Conservation (phyloP, 176 grass and related monocot genomes). For the Areca catechu region DNA sequence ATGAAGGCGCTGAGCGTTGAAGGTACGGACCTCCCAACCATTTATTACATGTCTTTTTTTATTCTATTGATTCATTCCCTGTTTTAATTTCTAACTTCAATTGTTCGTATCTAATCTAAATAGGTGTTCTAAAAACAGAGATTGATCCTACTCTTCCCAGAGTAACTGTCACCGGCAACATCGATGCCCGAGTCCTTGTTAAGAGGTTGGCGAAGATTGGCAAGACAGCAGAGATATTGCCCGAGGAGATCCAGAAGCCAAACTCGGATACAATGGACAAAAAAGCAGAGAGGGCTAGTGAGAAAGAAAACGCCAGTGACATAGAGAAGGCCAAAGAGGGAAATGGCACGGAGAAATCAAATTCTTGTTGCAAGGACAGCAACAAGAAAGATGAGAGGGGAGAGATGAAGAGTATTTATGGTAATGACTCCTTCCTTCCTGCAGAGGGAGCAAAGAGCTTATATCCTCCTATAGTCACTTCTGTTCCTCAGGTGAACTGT, state of each 20-base stretch:
- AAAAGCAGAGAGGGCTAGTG: slow-evolving; percentile 20
- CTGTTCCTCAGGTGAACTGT: slow-evolving; percentile 3
- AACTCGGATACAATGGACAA: not conserved
- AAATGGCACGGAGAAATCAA: not conserved
- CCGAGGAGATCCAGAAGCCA: slow-evolving; percentile 19
- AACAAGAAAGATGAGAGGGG: slow-evolving; percentile 7
- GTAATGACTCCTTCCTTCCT: not conserved
- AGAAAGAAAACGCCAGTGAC: not conserved
- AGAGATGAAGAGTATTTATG: not conserved
- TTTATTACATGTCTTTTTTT: not conserved
- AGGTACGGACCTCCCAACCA: slow-evolving; percentile 18
- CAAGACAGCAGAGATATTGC: slow-evolving; percentile 51
- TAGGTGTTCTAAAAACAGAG: slow-evolving; percentile 74
- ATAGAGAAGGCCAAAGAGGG: slow-evolving; percentile 8
- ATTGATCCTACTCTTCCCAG: slow-evolving; percentile 67
- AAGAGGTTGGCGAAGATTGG: slow-evolving; percentile 64
- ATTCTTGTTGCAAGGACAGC: not conserved
- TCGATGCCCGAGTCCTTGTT: slow-evolving; percentile 48
- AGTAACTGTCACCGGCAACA: slow-evolving; percentile 66
- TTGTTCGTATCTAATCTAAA: slow-evolving; percentile 6
- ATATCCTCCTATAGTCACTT: not conserved
- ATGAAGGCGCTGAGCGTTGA: slow-evolving; percentile 73
- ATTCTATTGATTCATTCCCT: not conserved
- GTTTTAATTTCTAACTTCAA: not conserved
- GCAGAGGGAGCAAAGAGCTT: not conserved